A percentile compares a stretch with the other conserved stretches of the same genome.
Conservation (phyloP, 345 rosid genomes). For the Eucalyptus dawsonii region DNA sequence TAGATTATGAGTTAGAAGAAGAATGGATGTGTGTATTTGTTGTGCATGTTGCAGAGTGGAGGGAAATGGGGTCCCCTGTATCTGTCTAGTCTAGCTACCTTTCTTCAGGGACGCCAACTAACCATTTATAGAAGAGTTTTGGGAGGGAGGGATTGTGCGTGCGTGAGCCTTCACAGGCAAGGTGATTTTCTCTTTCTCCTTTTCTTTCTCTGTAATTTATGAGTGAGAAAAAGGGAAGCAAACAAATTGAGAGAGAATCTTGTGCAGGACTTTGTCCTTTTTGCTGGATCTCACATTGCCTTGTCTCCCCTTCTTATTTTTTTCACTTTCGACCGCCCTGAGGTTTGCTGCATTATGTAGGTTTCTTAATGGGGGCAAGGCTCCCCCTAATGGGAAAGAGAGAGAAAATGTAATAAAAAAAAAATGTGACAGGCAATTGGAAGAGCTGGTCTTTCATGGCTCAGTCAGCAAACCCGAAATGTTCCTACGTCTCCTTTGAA, state of each 20-base stretch:
- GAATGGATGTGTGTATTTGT: not conserved
- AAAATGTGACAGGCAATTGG: not conserved
- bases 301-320: not conserved
- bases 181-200: not conserved
- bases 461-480: not conserved
- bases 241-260: not conserved
- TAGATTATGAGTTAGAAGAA: not conserved
- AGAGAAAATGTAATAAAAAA: not conserved
- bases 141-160: not conserved
- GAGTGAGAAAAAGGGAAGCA: not conserved
- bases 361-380: not conserved
- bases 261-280: not conserved
- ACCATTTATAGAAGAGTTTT: not conserved
- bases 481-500: not conserved
- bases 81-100: slow-evolving; percentile 10
- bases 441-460: not conserved
- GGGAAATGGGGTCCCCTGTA: not conserved
- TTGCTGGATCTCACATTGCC: not conserved
- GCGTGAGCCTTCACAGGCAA: not conserved
- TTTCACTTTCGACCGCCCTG: not conserved
- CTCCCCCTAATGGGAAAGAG: not conserved
- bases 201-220: not conserved
- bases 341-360: not conserved
- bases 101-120: slow-evolving; percentile 7
- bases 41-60: not conserved